Conservation (phyloP, 768 basidiomycete species). For the Mycena albidolilacea region DNA sequence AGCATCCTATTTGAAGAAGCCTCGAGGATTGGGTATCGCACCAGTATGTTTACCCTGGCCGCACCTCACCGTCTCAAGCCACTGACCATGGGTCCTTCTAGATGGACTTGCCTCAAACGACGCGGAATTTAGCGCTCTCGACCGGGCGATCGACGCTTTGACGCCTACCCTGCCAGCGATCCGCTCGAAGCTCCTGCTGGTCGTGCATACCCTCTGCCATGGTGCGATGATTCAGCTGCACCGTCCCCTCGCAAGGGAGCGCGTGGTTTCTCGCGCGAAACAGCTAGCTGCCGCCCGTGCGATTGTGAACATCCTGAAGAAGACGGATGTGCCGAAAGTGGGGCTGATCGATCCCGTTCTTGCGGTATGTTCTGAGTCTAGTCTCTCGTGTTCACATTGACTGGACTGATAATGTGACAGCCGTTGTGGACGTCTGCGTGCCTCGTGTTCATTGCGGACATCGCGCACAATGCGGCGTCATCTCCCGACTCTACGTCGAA, state of each 20-base stretch:
- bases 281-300: slow-evolving; percentile 18
- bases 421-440: slow-evolving; percentile 26
- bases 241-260: slow-evolving; percentile 33
- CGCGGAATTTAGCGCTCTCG: slow-evolving; percentile 43
- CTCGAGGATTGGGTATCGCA: slow-evolving; percentile 9
- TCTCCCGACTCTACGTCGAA: no score
- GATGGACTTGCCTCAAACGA: slow-evolving; percentile 27
- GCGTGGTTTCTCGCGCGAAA: slow-evolving; percentile 22
- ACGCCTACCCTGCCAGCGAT: slow-evolving; percentile 7
- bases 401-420: neutral
- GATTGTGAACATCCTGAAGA: slow-evolving; percentile 9
- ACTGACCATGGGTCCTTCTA: neutral
- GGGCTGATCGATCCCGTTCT: slow-evolving; percentile 33
- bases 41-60: neutral
- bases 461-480: neutral
- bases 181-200: slow-evolving; percentile 32
- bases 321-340: slow-evolving; percentile 20
- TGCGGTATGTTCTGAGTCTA: slow-evolving; percentile 19
- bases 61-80: neutral
- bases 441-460: slow-evolving; percentile 6
- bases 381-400: no score
- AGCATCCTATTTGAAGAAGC: slow-evolving; percentile 45
- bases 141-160: slow-evolving; percentile 30
- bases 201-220: slow-evolving; percentile 45
- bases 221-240: slow-evolving; percentile 47